These are phyloP conservation scores for Diaporthe humulicola DNA, from an alignment of 2,329 filamentous ascomycete species.

Conservation along the genomic window DNA sequence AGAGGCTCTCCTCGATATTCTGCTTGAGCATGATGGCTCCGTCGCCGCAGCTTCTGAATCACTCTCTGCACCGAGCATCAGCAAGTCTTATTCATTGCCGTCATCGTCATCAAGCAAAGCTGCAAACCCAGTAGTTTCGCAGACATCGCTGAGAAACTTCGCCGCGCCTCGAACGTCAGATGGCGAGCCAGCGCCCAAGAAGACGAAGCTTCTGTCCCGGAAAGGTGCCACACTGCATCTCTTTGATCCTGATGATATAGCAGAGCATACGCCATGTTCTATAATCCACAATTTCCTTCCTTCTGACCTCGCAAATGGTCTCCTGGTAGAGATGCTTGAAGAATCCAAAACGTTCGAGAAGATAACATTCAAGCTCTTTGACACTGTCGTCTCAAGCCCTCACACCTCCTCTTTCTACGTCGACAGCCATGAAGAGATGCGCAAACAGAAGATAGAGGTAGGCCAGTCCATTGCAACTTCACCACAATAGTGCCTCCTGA, in stretches of 20 bases:
- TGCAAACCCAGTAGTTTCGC: constrained; percentile 47
- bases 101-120: constrained; percentile 20
- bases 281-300: constrained; percentile 94
- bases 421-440: constrained; percentile 77
- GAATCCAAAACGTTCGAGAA: constrained; percentile 80
- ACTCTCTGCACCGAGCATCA: constrained; percentile 55
- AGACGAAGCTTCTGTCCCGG: constrained; percentile 70
- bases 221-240: constrained; percentile 88
- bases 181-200: constrained; percentile 51
- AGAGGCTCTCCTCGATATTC: constrained; percentile 79
- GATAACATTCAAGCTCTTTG: constrained; percentile 87
- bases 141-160: constrained; percentile 74
- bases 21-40: constrained; percentile 83
- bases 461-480: no score
- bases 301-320: constrained; percentile 74
- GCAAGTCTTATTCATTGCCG: constrained; percentile 40
- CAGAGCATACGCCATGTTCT: constrained; percentile 87
- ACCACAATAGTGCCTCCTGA: neutral
- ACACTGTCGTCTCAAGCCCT: constrained; percentile 85
- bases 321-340: constrained; percentile 81
- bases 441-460: constrained; percentile 76
- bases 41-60: constrained; percentile 73
- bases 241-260: constrained; percentile 85
- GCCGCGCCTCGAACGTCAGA: constrained; percentile 42
- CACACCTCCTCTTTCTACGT: constrained; percentile 90